Percentiles rank a stretch among this genome's conserved stretches.
These are phyloP conservation scores for Candida xyloterini DNA, from an alignment of 805 yeast genomes.

Conservation along the genomic window DNA sequence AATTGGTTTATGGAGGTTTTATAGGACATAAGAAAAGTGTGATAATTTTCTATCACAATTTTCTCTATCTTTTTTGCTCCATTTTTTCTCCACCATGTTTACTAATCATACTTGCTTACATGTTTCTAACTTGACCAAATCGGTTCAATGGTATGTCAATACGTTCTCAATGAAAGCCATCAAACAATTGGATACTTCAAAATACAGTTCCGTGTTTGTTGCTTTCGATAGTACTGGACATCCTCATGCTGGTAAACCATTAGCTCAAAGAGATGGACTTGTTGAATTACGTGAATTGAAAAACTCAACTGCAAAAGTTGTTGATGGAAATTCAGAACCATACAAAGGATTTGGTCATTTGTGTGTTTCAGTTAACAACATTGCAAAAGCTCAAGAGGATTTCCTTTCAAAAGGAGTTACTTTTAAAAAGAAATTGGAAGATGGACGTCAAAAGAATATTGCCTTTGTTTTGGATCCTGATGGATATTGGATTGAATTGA, in stretches of 20 bases:
- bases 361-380: conserved; percentile 81
- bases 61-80: background rate
- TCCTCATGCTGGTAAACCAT: conserved; percentile 36
- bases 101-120: conserved; percentile 76
- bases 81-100: conserved; percentile 19
- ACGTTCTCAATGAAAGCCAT: conserved; percentile 72
- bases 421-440: conserved; percentile 79
- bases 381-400: conserved; percentile 55
- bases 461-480: conserved; percentile 96
- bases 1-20: conserved; percentile 32
- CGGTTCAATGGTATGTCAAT: conserved; percentile 69
- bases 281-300: conserved; percentile 77
- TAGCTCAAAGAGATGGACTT: conserved; percentile 55
- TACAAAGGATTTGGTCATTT: conserved; percentile 93
- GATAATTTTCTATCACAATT: no score
- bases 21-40: conserved; percentile 24
- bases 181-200: conserved; percentile 48
- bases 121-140: conserved; percentile 72
- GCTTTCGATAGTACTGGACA: conserved; percentile 49
- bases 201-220: conserved; percentile 68
- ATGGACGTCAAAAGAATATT: conserved; percentile 90
- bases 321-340: conserved; percentile 83
- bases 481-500: conserved; percentile 94
- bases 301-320: conserved; percentile 59
- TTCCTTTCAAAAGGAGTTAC: conserved; percentile 61